phyloP scores from a whole-genome alignment of 345 rosid species.

The Reutealis trisperma region DNA sequence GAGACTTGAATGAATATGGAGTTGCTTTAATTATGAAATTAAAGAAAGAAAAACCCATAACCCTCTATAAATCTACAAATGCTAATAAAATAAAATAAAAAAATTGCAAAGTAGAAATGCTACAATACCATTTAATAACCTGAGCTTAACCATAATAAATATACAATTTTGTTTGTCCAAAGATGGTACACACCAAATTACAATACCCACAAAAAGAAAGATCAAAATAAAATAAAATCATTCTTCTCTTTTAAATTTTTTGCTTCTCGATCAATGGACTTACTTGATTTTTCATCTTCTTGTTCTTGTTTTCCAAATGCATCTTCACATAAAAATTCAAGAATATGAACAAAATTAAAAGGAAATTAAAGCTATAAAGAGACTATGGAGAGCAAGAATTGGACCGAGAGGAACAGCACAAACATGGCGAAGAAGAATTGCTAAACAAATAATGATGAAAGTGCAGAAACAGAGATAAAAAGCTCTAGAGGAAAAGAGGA shows the following conservation, averaged over 20 bases:
- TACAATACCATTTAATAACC: no score
- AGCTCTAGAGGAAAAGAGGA: constrained; percentile 60
- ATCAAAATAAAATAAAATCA: neutral
- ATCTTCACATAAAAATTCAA: constrained; percentile 64
- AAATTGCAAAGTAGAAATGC: no score
- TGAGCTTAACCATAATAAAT: no score
- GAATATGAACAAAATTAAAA: constrained; percentile 56
- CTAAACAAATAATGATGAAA: constrained; percentile 50
- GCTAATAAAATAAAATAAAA: no score
- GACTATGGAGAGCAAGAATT: constrained; percentile 70
- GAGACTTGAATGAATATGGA: neutral
- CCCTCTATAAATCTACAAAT: no score
- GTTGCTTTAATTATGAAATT: no score
- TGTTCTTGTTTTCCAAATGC: constrained; percentile 19
- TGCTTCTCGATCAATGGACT: neutral
- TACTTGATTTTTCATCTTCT: neutral
- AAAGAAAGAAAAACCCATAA: no score
- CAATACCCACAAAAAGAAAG: neutral
- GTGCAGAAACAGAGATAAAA: constrained; percentile 55
- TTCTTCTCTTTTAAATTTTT: neutral
- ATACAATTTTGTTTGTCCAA: no score
- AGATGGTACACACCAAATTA: no score
- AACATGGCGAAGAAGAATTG: constrained; percentile 43
- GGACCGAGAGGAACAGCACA: constrained; percentile 63
- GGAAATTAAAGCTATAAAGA: constrained; percentile 61